phyloP scores from a whole-genome alignment of 805 yeast species.

The Wickerhamiella lipophila region DNA sequence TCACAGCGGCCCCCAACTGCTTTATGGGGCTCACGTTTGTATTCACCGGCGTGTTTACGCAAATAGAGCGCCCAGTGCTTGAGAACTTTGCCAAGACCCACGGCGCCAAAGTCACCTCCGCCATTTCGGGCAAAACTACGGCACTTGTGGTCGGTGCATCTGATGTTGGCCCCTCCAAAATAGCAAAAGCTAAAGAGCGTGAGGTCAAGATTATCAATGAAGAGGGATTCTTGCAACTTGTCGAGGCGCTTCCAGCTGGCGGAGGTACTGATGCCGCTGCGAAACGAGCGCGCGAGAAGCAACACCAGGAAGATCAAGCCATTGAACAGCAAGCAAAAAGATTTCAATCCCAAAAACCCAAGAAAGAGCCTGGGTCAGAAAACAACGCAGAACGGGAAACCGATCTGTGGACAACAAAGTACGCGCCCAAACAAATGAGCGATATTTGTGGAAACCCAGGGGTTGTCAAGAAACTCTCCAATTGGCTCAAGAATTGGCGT shows the following conservation, averaged over 20 bases:
- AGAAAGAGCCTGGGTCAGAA: not conserved
- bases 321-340: constrained; percentile 32
- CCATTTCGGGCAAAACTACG: constrained; percentile 74
- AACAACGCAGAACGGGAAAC: not conserved
- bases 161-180: constrained; percentile 95
- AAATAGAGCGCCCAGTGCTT: constrained; percentile 60
- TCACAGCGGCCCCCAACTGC: constrained; percentile 46
- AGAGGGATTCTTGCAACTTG: constrained; percentile 66
- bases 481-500: constrained; percentile 75
- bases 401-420: constrained; percentile 82
- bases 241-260: constrained; percentile 71
- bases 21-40: constrained; percentile 80
- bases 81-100: constrained; percentile 68
- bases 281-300: constrained; percentile 53
- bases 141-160: constrained; percentile 80
- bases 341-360: not conserved
- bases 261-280: constrained; percentile 86
- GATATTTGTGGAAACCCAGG: constrained; percentile 91
- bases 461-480: constrained; percentile 47
- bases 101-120: constrained; percentile 78
- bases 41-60: constrained; percentile 81
- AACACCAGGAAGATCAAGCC: constrained; percentile 50
- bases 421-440: constrained; percentile 65
- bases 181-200: constrained; percentile 60
- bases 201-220: constrained; percentile 74